Evolutionary conservation across 2,329 filamentous ascomycete species (phyloP).

Genomic region (Fusarium sp.): DNA sequence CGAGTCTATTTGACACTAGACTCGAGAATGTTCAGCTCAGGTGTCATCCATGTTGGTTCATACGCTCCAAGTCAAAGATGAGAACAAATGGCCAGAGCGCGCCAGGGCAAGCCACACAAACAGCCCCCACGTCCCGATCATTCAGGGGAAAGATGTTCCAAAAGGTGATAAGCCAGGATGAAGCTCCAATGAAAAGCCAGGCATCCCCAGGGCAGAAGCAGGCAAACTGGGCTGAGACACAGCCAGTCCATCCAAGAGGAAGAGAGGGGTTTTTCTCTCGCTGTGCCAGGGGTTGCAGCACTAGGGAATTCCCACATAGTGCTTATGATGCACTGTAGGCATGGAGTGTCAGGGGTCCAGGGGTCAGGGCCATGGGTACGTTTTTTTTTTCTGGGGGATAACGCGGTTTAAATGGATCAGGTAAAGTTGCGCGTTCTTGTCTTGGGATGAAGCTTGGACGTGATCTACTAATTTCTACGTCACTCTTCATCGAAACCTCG

Average conservation of each 20-base stretch:
- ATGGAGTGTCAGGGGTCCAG: not conserved
- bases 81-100: not conserved
- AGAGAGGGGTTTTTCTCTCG: not conserved
- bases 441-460: not conserved
- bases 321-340: constrained; percentile 4
- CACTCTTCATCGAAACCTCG: not conserved
- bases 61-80: not conserved
- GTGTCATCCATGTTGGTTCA: not conserved
- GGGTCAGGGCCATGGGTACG: not conserved
- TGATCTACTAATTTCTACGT: not conserved
- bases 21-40: not conserved
- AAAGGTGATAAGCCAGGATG: not conserved
- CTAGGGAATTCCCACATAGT: not conserved
- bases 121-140: not conserved
- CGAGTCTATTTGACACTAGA: not conserved
- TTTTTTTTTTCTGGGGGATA: not conserved
- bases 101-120: not conserved
- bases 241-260: too few relatives aligned
- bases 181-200: not conserved
- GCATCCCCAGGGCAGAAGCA: not conserved
- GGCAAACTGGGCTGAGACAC: not conserved
- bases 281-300: not conserved
- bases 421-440: not conserved
- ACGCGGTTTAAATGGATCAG: constrained; percentile 2
- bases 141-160: not conserved